phyloP scores from a whole-genome alignment of 352 stramenopile genomes.

The Phytophthora pluvialis region DNA sequence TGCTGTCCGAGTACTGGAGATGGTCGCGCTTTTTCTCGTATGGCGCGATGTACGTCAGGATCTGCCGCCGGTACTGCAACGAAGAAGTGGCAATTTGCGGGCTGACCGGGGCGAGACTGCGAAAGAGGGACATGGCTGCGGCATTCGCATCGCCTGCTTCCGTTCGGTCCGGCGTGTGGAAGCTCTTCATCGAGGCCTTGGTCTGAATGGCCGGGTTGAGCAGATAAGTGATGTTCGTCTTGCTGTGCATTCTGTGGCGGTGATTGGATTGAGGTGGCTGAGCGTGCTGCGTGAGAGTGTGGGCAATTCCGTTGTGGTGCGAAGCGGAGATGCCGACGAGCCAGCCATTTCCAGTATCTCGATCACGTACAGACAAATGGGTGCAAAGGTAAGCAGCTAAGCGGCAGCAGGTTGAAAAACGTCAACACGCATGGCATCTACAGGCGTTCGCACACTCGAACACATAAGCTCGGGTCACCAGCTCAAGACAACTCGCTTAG shows the following conservation, averaged over 20 bases:
- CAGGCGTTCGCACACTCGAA: conserved; percentile 9
- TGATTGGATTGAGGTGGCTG: not conserved
- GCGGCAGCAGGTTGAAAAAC: conserved; percentile 15
- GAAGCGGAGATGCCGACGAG: conserved; percentile 1
- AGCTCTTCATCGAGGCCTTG: conserved; percentile 17
- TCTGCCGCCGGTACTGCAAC: conserved; percentile 33
- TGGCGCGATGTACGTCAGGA: conserved; percentile 42
- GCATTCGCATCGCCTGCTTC: conserved; percentile 5
- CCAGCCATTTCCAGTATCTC: conserved; percentile 1
- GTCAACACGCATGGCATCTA: conserved; percentile 12
- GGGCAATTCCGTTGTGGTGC: conserved; percentile 17
- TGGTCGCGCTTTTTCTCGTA: conserved; percentile 32
- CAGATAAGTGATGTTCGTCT: conserved; percentile 52
- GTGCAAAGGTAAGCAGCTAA: conserved; percentile 19
- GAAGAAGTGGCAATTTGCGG: conserved; percentile 35
- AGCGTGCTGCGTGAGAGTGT: conserved; percentile 5
- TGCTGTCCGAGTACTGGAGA: conserved; percentile 12
- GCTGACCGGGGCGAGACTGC: conserved; percentile 32
- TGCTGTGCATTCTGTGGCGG: conserved; percentile 35
- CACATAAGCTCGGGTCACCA: conserved; percentile 17
- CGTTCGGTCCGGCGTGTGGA: conserved; percentile 15
- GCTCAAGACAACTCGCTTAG: conserved; percentile 2
- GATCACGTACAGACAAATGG: conserved; percentile 11
- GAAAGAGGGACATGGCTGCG: conserved; percentile 39
- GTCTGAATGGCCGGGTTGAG: conserved; percentile 40